Conservation (phyloP, 192 early-diverging fungal species). For the Borealophlyctis nickersoniae region DNA sequence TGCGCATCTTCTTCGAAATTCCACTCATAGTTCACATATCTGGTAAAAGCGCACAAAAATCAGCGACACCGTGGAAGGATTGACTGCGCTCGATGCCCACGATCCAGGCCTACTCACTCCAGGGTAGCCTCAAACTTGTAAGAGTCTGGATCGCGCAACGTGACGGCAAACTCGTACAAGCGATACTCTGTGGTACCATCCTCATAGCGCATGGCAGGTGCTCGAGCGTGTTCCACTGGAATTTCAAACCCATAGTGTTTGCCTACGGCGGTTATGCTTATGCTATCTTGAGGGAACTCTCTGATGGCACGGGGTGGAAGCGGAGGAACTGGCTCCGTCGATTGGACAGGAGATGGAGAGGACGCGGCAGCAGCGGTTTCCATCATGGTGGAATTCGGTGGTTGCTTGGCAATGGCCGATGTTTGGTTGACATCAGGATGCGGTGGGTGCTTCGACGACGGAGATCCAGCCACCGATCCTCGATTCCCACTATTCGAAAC, state of each 20-base stretch:
- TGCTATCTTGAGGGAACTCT: constrained; percentile 10
- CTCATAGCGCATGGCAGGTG: neutral
- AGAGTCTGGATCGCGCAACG: constrained; percentile 15
- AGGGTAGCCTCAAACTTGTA: constrained; percentile 12
- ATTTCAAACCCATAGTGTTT: constrained; percentile 12
- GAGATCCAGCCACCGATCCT: no score
- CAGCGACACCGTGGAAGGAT: no score
- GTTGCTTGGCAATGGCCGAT: no score
- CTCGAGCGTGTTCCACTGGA: neutral
- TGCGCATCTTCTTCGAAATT: neutral
- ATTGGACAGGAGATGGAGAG: neutral
- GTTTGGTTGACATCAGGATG: no score
- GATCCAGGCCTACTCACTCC: constrained; percentile 15
- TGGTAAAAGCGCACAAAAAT: no score
- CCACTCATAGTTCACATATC: neutral
- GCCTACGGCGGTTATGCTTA: constrained; percentile 9
- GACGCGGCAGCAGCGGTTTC: no score
- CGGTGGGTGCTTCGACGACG: no score
- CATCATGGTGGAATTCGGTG: no score
- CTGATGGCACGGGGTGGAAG: no score
- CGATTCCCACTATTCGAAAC: no score
- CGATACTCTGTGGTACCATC: constrained; percentile 3
- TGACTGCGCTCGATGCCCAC: no score
- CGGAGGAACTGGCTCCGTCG: no score
- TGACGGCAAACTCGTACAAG: constrained; percentile 5